Conservation (phyloP, 371 early-diverging fungal species). For the Mucor saturninus region DNA sequence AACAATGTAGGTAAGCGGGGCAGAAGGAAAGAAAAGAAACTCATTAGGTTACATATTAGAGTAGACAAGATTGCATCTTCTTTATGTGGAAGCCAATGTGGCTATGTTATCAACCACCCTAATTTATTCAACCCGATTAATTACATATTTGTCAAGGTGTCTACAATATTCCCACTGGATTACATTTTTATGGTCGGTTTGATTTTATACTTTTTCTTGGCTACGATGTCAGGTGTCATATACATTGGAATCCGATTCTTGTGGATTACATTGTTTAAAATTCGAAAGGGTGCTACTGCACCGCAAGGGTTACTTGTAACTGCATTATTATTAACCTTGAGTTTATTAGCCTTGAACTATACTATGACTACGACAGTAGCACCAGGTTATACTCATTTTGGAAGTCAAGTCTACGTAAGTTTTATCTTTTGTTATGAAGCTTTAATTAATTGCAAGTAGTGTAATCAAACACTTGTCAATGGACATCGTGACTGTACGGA, state of each 20-base stretch:
- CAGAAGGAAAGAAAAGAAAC: not conserved
- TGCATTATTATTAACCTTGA: slow-evolving; percentile 52
- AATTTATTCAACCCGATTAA: slow-evolving; percentile 69
- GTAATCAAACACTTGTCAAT: slow-evolving; percentile 49
- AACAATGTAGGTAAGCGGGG: slow-evolving; percentile 47
- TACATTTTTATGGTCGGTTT: slow-evolving; percentile 65
- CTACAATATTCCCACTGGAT: slow-evolving; percentile 66
- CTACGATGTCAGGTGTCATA: slow-evolving; percentile 64
- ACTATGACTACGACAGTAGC: slow-evolving; percentile 59
- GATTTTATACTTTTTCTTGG: slow-evolving; percentile 65
- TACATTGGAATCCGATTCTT: slow-evolving; percentile 67
- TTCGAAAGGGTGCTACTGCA: slow-evolving; percentile 57
- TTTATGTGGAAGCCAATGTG: slow-evolving; percentile 69
- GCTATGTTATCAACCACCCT: slow-evolving; percentile 64
- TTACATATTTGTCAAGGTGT: slow-evolving; percentile 57
- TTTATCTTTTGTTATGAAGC: not conserved
- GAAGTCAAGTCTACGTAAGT: slow-evolving; percentile 61
- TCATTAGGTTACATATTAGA: slow-evolving; percentile 8
- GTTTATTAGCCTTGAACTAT: slow-evolving; percentile 58
- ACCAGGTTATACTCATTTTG: slow-evolving; percentile 66
- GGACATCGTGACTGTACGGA: slow-evolving; percentile 48
- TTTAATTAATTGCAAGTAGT: slow-evolving; percentile 38
- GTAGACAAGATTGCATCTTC: slow-evolving; percentile 62
- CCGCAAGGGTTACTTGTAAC: slow-evolving; percentile 65
- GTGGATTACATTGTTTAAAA: slow-evolving; percentile 62